Evolutionary conservation across 805 yeast species (phyloP).

Genomic region (Zygosaccharomyces bailii): DNA sequence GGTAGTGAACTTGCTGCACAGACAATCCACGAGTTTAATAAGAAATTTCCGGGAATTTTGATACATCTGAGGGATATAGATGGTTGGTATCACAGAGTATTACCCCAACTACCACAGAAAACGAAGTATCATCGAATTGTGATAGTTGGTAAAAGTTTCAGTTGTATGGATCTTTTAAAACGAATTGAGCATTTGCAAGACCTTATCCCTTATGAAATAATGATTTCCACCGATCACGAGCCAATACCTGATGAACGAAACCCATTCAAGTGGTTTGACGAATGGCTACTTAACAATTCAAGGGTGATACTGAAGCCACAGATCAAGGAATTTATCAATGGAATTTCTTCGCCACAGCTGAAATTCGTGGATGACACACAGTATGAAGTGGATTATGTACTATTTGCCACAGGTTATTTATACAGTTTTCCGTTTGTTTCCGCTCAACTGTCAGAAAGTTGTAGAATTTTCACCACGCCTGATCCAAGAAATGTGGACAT

Average conservation of each 20-base stretch:
- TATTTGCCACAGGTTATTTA: slow-evolving; percentile 49
- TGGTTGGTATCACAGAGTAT: slow-evolving; percentile 18
- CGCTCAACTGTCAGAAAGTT: slow-evolving; percentile 12
- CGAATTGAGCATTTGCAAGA: slow-evolving; percentile 34
- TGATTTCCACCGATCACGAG: slow-evolving; percentile 64
- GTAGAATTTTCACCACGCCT: slow-evolving; percentile 18
- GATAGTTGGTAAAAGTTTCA: slow-evolving; percentile 41
- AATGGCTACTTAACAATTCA: slow-evolving; percentile 34
- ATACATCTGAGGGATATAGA: slow-evolving; percentile 48
- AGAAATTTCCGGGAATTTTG: slow-evolving; percentile 30
- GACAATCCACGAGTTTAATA: slow-evolving; percentile 18
- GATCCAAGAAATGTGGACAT: slow-evolving; percentile 16
- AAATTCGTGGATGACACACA: slow-evolving; percentile 35
- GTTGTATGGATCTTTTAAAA: slow-evolving; percentile 42
- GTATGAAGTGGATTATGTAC: slow-evolving; percentile 37
- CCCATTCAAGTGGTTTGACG: slow-evolving; percentile 38
- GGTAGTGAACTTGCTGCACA: slow-evolving; percentile 8
- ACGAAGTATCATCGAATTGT: slow-evolving; percentile 26
- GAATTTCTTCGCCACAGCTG: slow-evolving; percentile 24
- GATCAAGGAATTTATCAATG: slow-evolving; percentile 28
- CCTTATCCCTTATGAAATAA: slow-evolving; percentile 37
- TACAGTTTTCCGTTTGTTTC: slow-evolving; percentile 22
- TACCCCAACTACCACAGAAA: slow-evolving; percentile 28
- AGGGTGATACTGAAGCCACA: slow-evolving; percentile 32
- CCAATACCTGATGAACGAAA: slow-evolving; percentile 35